Evolutionary conservation across 106 monocot species (phyloP).

Genomic region (Dioscorea dumetorum): DNA sequence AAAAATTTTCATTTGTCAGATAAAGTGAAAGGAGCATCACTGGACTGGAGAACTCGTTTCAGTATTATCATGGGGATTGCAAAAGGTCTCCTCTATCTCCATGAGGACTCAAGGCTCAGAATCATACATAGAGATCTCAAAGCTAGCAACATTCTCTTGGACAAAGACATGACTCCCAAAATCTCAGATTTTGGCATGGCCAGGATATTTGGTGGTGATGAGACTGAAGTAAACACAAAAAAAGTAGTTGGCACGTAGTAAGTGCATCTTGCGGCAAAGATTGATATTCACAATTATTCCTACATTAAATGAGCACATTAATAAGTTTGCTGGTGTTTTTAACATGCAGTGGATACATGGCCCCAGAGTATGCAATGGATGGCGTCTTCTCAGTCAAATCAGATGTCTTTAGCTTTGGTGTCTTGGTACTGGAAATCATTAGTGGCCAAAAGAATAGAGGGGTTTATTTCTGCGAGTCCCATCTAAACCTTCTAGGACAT

Average conservation of each 20-base stretch:
- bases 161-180: not conserved
- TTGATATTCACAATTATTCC: no score
- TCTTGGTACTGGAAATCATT: conserved; percentile 25
- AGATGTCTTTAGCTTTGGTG: conserved; percentile 33
- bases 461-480: not conserved
- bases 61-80: not conserved
- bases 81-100: not conserved
- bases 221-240: not conserved
- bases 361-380: conserved; percentile 30
- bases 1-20: not conserved
- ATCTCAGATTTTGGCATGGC: conserved; percentile 7
- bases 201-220: conserved; percentile 1
- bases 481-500: conserved; percentile 16
- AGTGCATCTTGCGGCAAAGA: not conserved
- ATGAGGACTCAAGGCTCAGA: not conserved
- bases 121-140: conserved; percentile 6
- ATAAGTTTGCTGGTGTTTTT: not conserved
- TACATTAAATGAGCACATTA: not conserved
- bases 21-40: not conserved
- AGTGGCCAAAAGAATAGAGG: conserved; percentile 22
- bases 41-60: not conserved
- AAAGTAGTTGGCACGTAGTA: conserved; percentile 1
- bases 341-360: conserved; percentile 20
- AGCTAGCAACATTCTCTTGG: not conserved
- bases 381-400: conserved; percentile 25